Base-by-base conservation (phyloP, 2,329 filamentous ascomycete genomes). In the Claviceps sp. region DNA sequence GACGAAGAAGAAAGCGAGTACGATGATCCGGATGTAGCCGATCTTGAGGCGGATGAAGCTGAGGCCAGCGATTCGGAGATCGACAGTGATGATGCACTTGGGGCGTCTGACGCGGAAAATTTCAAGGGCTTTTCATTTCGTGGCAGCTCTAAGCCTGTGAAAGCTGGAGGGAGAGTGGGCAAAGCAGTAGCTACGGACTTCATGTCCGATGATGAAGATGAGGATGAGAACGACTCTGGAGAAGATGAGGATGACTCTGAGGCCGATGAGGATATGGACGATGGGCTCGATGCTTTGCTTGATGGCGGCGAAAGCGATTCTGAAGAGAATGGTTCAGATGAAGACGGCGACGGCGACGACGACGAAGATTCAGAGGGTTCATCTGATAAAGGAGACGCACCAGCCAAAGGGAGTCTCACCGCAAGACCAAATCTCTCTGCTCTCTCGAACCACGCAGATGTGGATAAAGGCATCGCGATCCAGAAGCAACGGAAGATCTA, bases 401-500 rank as follows among this genome's bases (percentile, higher is more conserved):
- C 54, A 1, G 52, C 61, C 2, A 59, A 60, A 53, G 51, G 11
- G 56, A 59, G 55, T 13, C 47, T 57, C 5, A 62, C 63, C 24
- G 61, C 64, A 26, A 78, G 61, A 45, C 64, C 64, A 5, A 56
- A 59, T 18, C 52, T 63, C 50, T 61, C 59, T n/a, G 62, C 60
- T 14, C 51, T 63, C 14, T 65, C 66, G 46, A 66, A 58, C 47
- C 58, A 60, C 46, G 54, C 59, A 24, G 93, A 97, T 63, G 81
- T 85, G 4, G 80, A 84, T 43, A 97, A 97, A 67, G 93, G 93
- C 13, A 71, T 78, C 51, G 91, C 91, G 0, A 87, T 98, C 40
- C 91, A 89, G 60, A 75, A 82, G 53, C 93, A 98, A 69, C 82
- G 89, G 49, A 84, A 84, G 55, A 81, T 84, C 0, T 98, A 95